Percentiles rank a stretch among this genome's conserved stretches.
Evolutionary conservation across 2,329 filamentous ascomycete species (phyloP).

Genomic region (Phialophora chinensis): DNA sequence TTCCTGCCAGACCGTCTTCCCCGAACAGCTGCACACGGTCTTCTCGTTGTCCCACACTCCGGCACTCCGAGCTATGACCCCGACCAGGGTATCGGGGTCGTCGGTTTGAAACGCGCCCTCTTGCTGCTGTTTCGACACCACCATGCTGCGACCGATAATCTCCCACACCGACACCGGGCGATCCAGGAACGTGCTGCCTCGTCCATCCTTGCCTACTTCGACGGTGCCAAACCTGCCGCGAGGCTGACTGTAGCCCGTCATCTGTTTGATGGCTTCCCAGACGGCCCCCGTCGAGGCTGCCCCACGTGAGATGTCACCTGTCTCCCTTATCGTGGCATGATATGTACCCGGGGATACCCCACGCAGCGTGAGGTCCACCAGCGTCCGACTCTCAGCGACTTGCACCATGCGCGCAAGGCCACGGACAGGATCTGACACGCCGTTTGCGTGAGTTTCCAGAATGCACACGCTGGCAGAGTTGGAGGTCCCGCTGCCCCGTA

Average conservation of each 20-base stretch:
- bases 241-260: slow-evolving; percentile 49
- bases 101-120: slow-evolving; percentile 69
- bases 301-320: slow-evolving; percentile 83
- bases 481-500: slow-evolving; percentile 83
- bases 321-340: slow-evolving; percentile 81
- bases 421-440: slow-evolving; percentile 71
- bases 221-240: slow-evolving; percentile 76
- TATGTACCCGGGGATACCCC: slow-evolving; percentile 83
- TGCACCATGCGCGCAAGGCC: slow-evolving; percentile 94
- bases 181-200: slow-evolving; percentile 81
- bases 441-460: slow-evolving; percentile 77
- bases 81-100: slow-evolving; percentile 83
- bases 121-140: slow-evolving; percentile 71
- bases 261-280: slow-evolving; percentile 66
- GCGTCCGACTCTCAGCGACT: slow-evolving; percentile 75
- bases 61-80: slow-evolving; percentile 91
- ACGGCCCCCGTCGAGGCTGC: slow-evolving; percentile 82
- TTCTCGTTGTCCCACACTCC: slow-evolving; percentile 99
- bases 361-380: slow-evolving; percentile 85
- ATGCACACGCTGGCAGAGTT: slow-evolving; percentile 97
- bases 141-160: slow-evolving; percentile 90
- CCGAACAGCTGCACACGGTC: slow-evolving; percentile 95
- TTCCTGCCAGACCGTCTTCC: slow-evolving; percentile 98
- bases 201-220: slow-evolving; percentile 74
- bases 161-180: slow-evolving; percentile 90